Conservation (phyloP, 2,329 filamentous ascomycete species). For the Fusarium protoensiforme region DNA sequence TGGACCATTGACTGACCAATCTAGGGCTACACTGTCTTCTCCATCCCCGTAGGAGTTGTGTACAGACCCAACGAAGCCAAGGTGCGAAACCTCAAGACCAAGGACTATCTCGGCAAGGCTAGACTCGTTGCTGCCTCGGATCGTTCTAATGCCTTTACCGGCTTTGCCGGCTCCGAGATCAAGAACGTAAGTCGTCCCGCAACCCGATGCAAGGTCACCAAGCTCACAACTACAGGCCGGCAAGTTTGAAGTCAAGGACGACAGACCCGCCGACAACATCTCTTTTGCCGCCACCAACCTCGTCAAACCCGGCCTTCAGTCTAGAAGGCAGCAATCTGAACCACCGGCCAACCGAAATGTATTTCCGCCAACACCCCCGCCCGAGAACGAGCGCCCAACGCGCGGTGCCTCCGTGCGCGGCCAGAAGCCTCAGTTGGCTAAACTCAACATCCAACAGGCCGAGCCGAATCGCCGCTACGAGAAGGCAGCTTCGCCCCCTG, state of each 20-base stretch:
- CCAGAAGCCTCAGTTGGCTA: slow-evolving; percentile 69
- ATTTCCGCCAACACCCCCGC: slow-evolving; percentile 98
- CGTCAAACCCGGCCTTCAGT: slow-evolving; percentile 85
- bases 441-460: slow-evolving; percentile 69
- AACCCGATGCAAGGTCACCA: neutral
- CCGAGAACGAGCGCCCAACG: slow-evolving; percentile 80
- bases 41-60: slow-evolving; percentile 93
- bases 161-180: slow-evolving; percentile 82
- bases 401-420: slow-evolving; percentile 71
- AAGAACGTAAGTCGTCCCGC: slow-evolving; percentile 69
- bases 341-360: slow-evolving; percentile 82
- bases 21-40: slow-evolving; percentile 97
- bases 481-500: slow-evolving; percentile 61
- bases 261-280: slow-evolving; percentile 83
- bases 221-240: slow-evolving; percentile 54
- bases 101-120: slow-evolving; percentile 98
- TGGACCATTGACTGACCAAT: slow-evolving; percentile 40
- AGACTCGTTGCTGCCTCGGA: slow-evolving; percentile 90
- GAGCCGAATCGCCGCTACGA: slow-evolving; percentile 65
- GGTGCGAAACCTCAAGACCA: slow-evolving; percentile 97
- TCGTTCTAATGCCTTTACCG: slow-evolving; percentile 81
- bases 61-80: slow-evolving; percentile 98
- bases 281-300: slow-evolving; percentile 94
- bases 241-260: slow-evolving; percentile 73
- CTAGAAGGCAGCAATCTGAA: slow-evolving; percentile 86